A percentile compares a stretch with the other conserved stretches of the same genome.
These are phyloP conservation scores for Penicillium roqueforti DNA, from an alignment of 495 filamentous ascomycete species.

Conservation along the genomic window DNA sequence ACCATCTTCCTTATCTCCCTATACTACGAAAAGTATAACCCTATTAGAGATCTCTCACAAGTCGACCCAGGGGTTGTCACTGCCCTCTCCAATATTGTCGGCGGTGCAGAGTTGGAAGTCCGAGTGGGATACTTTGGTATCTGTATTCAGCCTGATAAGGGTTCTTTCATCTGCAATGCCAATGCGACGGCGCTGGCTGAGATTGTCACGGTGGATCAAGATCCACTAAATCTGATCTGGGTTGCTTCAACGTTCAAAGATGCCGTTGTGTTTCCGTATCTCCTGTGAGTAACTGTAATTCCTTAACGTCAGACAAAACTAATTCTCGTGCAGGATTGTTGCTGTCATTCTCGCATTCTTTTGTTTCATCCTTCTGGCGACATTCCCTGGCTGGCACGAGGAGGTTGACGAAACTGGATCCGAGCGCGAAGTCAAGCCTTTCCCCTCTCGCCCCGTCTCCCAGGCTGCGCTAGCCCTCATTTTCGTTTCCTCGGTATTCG, in stretches of 20 bases:
- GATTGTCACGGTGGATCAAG: slow-evolving; percentile 60
- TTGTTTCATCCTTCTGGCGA: slow-evolving; percentile 65
- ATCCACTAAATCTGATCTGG: slow-evolving; percentile 69
- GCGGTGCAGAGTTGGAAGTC: slow-evolving; percentile 59
- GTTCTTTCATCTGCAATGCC: slow-evolving; percentile 62
- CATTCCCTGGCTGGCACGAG: slow-evolving; percentile 71
- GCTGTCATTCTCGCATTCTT: slow-evolving; percentile 67
- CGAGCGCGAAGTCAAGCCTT: slow-evolving; percentile 60
- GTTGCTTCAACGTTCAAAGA: slow-evolving; percentile 70
- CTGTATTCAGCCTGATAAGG: slow-evolving; percentile 59
- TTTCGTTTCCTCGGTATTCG: slow-evolving; percentile 63
- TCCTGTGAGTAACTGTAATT: slow-evolving; percentile 49
- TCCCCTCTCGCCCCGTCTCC: slow-evolving; percentile 64
- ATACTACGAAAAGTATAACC: slow-evolving; percentile 62
- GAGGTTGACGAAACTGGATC: slow-evolving; percentile 53
- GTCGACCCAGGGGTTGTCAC: slow-evolving; percentile 76
- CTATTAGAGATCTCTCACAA: slow-evolving; percentile 64
- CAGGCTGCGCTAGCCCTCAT: slow-evolving; percentile 64
- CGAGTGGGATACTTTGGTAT: slow-evolving; percentile 70
- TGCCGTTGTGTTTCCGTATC: slow-evolving; percentile 64
- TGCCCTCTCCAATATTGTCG: slow-evolving; percentile 63
- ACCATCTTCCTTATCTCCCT: slow-evolving; percentile 67
- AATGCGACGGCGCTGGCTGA: slow-evolving; percentile 63
- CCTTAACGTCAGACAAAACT: neutral
- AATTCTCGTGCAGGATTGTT: slow-evolving; percentile 49